Conservation (phyloP, 2,329 filamentous ascomycete genomes). For the Scedosporium minutisporum region DNA sequence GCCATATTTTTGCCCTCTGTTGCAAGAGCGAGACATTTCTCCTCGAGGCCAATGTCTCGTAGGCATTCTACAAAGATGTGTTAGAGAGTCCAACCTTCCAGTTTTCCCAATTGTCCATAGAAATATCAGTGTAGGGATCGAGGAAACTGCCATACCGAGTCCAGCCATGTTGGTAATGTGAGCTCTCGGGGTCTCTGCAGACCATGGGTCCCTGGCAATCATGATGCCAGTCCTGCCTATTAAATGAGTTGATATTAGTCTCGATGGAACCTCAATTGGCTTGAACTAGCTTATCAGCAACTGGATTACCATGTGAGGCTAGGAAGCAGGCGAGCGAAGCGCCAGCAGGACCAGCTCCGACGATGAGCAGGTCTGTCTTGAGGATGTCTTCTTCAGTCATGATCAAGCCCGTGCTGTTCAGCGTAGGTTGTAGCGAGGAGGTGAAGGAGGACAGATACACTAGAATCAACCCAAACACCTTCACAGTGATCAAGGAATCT, state of each 20-base stretch:
- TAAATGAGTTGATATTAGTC: not conserved
- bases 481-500: not conserved
- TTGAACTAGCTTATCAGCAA: not conserved
- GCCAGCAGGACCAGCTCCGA: slow-evolving; percentile 44
- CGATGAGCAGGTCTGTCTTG: slow-evolving; percentile 36
- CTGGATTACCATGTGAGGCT: slow-evolving; percentile 30
- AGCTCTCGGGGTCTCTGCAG: slow-evolving; percentile 46
- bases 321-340: slow-evolving; percentile 45
- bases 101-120: too few relatives aligned
- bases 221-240: slow-evolving; percentile 42
- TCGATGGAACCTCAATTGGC: not conserved
- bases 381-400: not conserved
- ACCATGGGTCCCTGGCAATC: slow-evolving; percentile 36
- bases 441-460: not conserved
- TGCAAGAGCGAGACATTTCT: slow-evolving; percentile 25
- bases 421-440: not conserved
- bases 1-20: slow-evolving; percentile 29
- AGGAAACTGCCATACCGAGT: slow-evolving; percentile 21
- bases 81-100: not conserved
- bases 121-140: too few relatives aligned
- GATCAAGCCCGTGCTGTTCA: not conserved
- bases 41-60: slow-evolving; percentile 39
- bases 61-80: slow-evolving; percentile 31
- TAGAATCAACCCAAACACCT: not conserved
- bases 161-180: slow-evolving; percentile 53